Base-by-base conservation (phyloP, 2,329 filamentous ascomycete genomes). In the Ophiostoma pallidulum region DNA sequence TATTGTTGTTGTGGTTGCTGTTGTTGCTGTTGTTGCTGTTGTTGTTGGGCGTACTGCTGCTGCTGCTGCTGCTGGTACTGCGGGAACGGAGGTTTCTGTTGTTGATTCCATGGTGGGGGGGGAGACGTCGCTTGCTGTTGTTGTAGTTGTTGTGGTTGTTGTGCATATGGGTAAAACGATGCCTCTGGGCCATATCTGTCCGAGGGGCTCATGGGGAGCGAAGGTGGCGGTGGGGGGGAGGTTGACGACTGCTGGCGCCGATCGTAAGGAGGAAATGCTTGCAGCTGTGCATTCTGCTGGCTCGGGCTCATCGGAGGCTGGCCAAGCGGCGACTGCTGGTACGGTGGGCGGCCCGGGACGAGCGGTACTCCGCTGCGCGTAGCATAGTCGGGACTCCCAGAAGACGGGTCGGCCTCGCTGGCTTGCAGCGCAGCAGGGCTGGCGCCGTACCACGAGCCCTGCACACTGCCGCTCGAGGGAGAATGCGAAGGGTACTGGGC, bases 41-140 rank as follows among this genome's bases (percentile, higher is more conserved):
- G 47, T 36, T 45, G 24, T 28, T 51, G 56, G 24, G 36, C 19
- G 32, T 57, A 58, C 41, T 61, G 59, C 41, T 54, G 58, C 47
- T 53, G 48, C 39, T 38, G 24, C 29, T 52, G 57, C 20, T 40
- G 43, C 51, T 47, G 60, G 47, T 65, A 64, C 20, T 63, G 56
- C 22, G 56, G 58, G 9, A 36, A 26, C n/a, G 40, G 59, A 38
- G 47, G 54, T 43, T 52, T 33, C 47, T 12, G 53, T 50, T 16
- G 49, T 39, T 45, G 33, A 18, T 28, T 22, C 29, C 43, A 49
- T 38, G 18, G 16, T 4, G 38, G 42, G 2, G 22, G 20, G 2
- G 39, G 20, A 4, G 33, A 19, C 33, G n/a, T 13, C n/a, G 18
- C 33, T 50, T 54, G 58, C 47, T 48, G 59, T 52, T 41, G 60